A percentile compares a stretch with the other conserved stretches of the same genome.
phyloP scores from a whole-genome alignment of 345 rosid species.

The Eucalyptus pauciflora region DNA sequence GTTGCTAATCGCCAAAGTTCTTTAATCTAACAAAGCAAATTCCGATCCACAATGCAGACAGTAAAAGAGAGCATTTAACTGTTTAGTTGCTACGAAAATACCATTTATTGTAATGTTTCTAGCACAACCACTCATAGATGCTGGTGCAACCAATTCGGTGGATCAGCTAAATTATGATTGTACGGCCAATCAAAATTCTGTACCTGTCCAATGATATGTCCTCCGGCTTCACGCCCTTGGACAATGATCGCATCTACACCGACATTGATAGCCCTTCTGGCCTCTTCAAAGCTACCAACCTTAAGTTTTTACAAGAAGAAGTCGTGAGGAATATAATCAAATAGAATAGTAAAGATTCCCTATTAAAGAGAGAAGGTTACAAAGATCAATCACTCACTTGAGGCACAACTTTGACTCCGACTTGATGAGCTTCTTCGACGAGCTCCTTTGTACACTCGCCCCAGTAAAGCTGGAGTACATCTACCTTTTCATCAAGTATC shows the following conservation, averaged over 20 bases:
- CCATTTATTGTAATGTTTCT: background rate
- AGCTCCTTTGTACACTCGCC: conserved; percentile 67
- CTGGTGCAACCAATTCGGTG: background rate
- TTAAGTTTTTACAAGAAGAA: background rate
- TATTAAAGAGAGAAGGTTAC: background rate
- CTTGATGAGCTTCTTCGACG: conserved; percentile 42
- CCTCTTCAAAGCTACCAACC: conserved; percentile 71
- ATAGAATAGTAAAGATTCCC: background rate
- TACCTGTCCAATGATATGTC: conserved; percentile 83
- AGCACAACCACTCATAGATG: background rate
- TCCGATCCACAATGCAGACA: background rate
- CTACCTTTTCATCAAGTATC: conserved; percentile 64
- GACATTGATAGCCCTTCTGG: conserved; percentile 37
- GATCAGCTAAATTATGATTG: background rate
- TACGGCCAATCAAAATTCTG: background rate
- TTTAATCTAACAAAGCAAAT: background rate
- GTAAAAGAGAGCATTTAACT: background rate
- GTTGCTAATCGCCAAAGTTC: background rate
- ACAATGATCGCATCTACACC: conserved; percentile 84
- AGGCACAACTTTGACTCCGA: conserved; percentile 69
- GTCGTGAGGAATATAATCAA: background rate
- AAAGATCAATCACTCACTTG: conserved; percentile 33
- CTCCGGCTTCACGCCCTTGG: conserved; percentile 90
- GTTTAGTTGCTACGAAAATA: background rate
- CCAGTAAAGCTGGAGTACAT: conserved; percentile 77